phyloP scores from a whole-genome alignment of 2,329 filamentous ascomycete genomes.

The Ascochyta koolunga region DNA sequence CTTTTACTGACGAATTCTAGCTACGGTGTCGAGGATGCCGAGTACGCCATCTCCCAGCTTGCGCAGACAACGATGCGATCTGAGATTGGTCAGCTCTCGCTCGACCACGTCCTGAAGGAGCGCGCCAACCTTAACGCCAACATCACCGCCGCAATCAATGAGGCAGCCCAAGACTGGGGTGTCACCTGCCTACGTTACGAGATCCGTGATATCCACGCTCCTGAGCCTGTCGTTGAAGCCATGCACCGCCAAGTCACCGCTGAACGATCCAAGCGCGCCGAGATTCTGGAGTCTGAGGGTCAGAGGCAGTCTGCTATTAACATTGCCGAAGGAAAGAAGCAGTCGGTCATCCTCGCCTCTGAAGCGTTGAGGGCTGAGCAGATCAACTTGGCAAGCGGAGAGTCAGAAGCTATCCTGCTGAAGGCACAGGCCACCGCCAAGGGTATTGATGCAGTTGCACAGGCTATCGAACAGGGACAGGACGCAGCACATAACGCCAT shows the following conservation, averaged over 20 bases:
- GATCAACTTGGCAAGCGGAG: constrained; percentile 91
- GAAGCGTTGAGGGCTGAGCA: constrained; percentile 89
- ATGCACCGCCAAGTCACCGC: constrained; percentile 99
- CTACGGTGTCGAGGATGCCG: constrained; percentile 97
- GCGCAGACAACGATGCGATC: constrained; percentile 99
- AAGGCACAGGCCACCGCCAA: constrained; percentile 84
- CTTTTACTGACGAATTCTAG: constrained; percentile 54
- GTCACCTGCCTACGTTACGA: constrained; percentile 96
- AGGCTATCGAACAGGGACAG: constrained; percentile 74
- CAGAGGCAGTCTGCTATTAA: constrained; percentile 98
- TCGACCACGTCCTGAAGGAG: constrained; percentile 98
- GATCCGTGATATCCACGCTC: constrained; percentile 97
- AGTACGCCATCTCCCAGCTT: constrained; percentile 97
- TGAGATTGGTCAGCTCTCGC: constrained; percentile 93
- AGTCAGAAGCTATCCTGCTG: constrained; percentile 89
- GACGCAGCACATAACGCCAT: constrained; percentile 81
- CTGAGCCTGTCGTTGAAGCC: constrained; percentile 88
- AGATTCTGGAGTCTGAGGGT: constrained; percentile 96
- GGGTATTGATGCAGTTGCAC: constrained; percentile 86
- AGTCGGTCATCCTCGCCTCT: constrained; percentile 93
- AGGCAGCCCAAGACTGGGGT: constrained; percentile 95
- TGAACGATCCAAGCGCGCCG: constrained; percentile 94
- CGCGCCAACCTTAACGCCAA: constrained; percentile 95
- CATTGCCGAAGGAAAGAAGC: constrained; percentile 96
- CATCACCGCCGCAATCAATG: constrained; percentile 98